These are phyloP conservation scores for Didymella pinodella DNA, from an alignment of 2,329 filamentous ascomycete species.

Conservation along the genomic window DNA sequence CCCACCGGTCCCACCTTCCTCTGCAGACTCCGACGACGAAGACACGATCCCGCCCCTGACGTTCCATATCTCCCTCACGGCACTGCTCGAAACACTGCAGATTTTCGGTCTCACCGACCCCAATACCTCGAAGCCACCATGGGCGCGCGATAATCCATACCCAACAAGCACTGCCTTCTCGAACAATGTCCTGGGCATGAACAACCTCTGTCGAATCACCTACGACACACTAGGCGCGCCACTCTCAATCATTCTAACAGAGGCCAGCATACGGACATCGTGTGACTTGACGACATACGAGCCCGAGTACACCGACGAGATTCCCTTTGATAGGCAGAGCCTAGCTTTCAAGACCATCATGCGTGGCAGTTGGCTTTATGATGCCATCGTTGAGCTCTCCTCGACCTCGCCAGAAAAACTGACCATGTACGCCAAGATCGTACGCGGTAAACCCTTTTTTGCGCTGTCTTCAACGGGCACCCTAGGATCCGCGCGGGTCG, in stretches of 20 bases:
- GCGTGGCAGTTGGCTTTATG: slow-evolving; percentile 75
- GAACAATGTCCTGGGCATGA: slow-evolving; percentile 80
- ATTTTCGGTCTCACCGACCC: slow-evolving; percentile 79
- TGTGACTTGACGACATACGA: slow-evolving; percentile 91
- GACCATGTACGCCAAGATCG: slow-evolving; percentile 60
- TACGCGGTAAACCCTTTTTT: slow-evolving; percentile 66
- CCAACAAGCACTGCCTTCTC: slow-evolving; percentile 78
- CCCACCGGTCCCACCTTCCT: slow-evolving; percentile 51
- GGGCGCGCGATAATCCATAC: slow-evolving; percentile 53
- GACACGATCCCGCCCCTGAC: slow-evolving; percentile 58
- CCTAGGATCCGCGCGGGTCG: slow-evolving; percentile 67
- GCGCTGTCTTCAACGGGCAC: slow-evolving; percentile 72
- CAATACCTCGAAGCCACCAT: slow-evolving; percentile 46
- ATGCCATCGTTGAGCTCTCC: slow-evolving; percentile 73
- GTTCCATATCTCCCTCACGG: slow-evolving; percentile 87
- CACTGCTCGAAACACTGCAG: slow-evolving; percentile 90
- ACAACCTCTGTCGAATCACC: slow-evolving; percentile 83
- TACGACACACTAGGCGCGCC: slow-evolving; percentile 79
- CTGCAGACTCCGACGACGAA: slow-evolving; percentile 46
- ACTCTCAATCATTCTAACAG: slow-evolving; percentile 84
- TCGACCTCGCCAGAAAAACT: slow-evolving; percentile 76
- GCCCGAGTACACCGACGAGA: slow-evolving; percentile 70
- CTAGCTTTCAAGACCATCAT: slow-evolving; percentile 95
- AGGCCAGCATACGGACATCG: slow-evolving; percentile 74
- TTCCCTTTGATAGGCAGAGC: slow-evolving; percentile 83